These are phyloP conservation scores for Podaxis sp. DNA, from an alignment of 768 basidiomycete genomes.

Conservation along the genomic window DNA sequence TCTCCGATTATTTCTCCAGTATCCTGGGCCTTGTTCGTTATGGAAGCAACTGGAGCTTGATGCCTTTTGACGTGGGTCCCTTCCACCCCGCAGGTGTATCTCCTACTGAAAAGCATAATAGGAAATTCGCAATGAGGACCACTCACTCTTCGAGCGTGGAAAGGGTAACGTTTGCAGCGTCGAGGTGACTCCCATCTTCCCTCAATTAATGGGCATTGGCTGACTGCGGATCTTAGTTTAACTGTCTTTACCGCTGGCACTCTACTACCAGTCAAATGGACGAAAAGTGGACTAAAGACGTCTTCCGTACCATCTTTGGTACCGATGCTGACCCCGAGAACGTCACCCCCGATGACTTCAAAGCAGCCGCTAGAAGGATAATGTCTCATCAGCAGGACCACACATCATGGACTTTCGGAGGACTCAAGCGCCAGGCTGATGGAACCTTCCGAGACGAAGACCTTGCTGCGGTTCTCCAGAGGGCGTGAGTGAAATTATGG, in stretches of 20 bases:
- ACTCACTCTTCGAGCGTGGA: conserved; percentile 72
- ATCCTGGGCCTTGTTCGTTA: conserved; percentile 78
- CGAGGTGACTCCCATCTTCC: conserved; percentile 47
- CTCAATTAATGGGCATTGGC: neutral
- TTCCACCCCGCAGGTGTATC: neutral
- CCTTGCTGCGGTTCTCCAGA: conserved; percentile 62
- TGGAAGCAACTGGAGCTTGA: conserved; percentile 75
- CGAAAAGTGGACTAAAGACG: conserved; percentile 60
- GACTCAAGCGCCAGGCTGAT: conserved; percentile 54
- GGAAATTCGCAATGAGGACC: conserved; percentile 67
- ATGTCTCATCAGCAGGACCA: conserved; percentile 42
- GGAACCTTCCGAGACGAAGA: conserved; percentile 68
- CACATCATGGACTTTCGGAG: conserved; percentile 65
- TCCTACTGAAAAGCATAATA: conserved; percentile 20
- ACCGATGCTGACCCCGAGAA: conserved; percentile 46
- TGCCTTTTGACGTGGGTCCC: conserved; percentile 61
- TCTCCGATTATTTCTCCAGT: conserved; percentile 79
- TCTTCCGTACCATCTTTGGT: conserved; percentile 53
- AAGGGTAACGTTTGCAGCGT: conserved; percentile 81
- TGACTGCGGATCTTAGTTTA: conserved; percentile 52
- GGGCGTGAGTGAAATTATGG: conserved; percentile 48
- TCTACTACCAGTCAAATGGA: conserved; percentile 73
- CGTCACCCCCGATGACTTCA: conserved; percentile 50
- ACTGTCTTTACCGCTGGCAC: conserved; percentile 83
- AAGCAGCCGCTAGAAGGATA: conserved; percentile 36